These are phyloP conservation scores for Phytophthora ramorum DNA, from an alignment of 352 stramenopile species.

Conservation along the genomic window DNA sequence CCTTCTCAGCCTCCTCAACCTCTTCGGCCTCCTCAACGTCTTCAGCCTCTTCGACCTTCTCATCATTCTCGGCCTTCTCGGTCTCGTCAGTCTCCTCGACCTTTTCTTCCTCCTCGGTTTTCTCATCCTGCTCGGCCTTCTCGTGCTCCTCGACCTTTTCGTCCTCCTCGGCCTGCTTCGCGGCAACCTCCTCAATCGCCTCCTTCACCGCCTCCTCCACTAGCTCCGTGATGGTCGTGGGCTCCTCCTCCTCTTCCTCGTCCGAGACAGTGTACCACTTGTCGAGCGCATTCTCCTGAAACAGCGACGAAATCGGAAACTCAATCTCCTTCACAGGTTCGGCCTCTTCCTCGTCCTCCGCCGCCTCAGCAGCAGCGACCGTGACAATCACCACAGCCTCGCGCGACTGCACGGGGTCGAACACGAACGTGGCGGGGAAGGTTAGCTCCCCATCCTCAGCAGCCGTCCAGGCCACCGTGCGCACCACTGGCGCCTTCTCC, in stretches of 20 bases:
- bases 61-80: slow-evolving; percentile 15
- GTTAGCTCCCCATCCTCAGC: slow-evolving; percentile 14
- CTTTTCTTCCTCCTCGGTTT: slow-evolving; percentile 6
- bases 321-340: slow-evolving; percentile 83
- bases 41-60: slow-evolving; percentile 17
- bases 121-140: slow-evolving; percentile 11
- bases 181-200: slow-evolving; percentile 23
- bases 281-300: slow-evolving; percentile 67
- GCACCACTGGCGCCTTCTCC: slow-evolving; percentile 52
- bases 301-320: slow-evolving; percentile 76
- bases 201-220: slow-evolving; percentile 33
- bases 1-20: neutral
- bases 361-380: slow-evolving; percentile 40
- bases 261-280: slow-evolving; percentile 74
- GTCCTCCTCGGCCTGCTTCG: slow-evolving; percentile 20
- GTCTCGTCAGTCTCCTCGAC: slow-evolving; percentile 8
- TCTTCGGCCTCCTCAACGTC: slow-evolving; percentile 22
- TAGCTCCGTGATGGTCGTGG: slow-evolving; percentile 42
- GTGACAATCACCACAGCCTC: slow-evolving; percentile 82
- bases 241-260: slow-evolving; percentile 47
- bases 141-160: slow-evolving; percentile 5
- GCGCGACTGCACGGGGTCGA: slow-evolving; percentile 84
- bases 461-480: slow-evolving; percentile 46
- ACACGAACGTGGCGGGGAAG: slow-evolving; percentile 79
- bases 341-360: slow-evolving; percentile 56